Conservation (phyloP, 1,284 basidiomycete genomes). For the Phellopilus nigrolimitatus region DNA sequence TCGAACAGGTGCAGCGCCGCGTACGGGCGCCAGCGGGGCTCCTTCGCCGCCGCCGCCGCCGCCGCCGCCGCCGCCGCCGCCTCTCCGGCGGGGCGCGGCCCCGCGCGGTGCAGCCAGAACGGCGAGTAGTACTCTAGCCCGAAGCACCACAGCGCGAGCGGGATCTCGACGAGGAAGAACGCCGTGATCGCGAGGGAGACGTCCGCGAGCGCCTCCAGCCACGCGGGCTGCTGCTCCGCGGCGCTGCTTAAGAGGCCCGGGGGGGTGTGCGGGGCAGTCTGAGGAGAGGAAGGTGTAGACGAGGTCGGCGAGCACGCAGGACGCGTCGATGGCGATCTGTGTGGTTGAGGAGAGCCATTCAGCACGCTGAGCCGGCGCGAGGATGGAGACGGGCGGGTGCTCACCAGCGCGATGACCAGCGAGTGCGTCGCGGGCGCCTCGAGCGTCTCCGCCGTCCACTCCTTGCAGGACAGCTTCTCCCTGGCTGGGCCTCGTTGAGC, state of each 20-base stretch:
- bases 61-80: too few species aligned
- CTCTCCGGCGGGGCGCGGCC: slow-evolving; percentile 23
- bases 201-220: slow-evolving; percentile 57
- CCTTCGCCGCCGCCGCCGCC: too few species aligned
- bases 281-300: slow-evolving; percentile 59
- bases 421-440: slow-evolving; percentile 53
- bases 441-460: slow-evolving; percentile 42
- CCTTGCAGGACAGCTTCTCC: slow-evolving; percentile 30
- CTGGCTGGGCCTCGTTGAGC: slow-evolving; percentile 21
- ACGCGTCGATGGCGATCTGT: slow-evolving; percentile 61
- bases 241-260: not conserved
- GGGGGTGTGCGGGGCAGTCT: slow-evolving; percentile 34
- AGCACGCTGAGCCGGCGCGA: not conserved
- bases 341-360: not conserved
- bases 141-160: slow-evolving; percentile 59
- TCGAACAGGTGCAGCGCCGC: slow-evolving; percentile 68
- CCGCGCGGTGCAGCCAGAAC: slow-evolving; percentile 28
- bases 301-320: slow-evolving; percentile 64
- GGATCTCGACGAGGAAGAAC: slow-evolving; percentile 73
- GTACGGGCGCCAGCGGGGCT: too few species aligned
- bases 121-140: slow-evolving; percentile 58
- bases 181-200: slow-evolving; percentile 65
- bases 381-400: slow-evolving; percentile 21
- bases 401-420: slow-evolving; percentile 56
- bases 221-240: slow-evolving; percentile 40